Conservation (phyloP, 1,284 basidiomycete genomes). For the Puccinia triticina region DNA sequence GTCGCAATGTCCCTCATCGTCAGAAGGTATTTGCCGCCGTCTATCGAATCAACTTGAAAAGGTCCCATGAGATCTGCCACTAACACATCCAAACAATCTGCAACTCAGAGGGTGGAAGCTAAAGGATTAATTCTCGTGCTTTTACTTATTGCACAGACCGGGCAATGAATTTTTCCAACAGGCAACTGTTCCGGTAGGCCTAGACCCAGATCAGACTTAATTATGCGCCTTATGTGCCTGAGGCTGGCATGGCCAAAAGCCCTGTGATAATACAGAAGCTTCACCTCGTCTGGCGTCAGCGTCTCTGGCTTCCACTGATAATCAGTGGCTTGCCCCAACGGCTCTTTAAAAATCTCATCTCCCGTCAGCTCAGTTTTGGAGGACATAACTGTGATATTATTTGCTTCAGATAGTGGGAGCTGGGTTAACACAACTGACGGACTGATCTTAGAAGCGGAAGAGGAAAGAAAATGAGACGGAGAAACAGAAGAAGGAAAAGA, state of each 20-base stretch:
- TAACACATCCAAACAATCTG: background rate
- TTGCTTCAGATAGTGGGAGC: background rate
- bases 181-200: background rate
- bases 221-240: background rate
- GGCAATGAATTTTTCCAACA: background rate
- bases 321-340: background rate
- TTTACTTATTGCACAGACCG: background rate
- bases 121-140: background rate
- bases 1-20: background rate
- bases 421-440: too few species aligned
- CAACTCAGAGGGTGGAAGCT: too few species aligned
- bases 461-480: background rate
- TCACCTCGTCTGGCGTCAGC: background rate
- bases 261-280: background rate
- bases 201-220: background rate
- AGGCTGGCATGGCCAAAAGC: conserved; percentile 12
- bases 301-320: background rate
- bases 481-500: too few species aligned
- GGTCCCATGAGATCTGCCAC: background rate
- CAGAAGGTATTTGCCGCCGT: background rate
- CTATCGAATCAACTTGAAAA: background rate
- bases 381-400: too few species aligned
- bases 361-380: background rate
- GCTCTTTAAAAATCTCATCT: background rate
- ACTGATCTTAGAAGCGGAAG: too few species aligned